Conservation (phyloP, 2,329 filamentous ascomycete species). For the Epichloe sp. region DNA sequence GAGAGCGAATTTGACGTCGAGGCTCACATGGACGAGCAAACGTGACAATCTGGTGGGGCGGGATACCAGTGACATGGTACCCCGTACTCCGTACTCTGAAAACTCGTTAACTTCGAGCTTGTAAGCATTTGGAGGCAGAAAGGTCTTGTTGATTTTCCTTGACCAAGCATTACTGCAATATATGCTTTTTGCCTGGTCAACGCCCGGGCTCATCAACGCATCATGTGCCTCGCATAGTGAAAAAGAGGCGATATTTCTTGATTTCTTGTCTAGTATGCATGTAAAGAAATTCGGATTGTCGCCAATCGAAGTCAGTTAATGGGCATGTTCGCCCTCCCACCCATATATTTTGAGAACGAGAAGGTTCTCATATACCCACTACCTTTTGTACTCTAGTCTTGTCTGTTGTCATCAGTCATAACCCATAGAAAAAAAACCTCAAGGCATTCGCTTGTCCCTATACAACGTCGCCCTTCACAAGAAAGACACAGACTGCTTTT, state of each 20-base stretch:
- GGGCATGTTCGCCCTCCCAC: not conserved
- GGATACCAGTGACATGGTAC: no score
- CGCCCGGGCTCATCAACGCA: not conserved
- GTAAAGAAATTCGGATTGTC: not conserved
- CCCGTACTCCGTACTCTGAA: no score
- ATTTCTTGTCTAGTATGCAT: not conserved
- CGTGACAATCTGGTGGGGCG: no score
- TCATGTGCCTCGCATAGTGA: not conserved
- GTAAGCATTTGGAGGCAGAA: no score
- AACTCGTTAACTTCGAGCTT: no score
- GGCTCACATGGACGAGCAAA: no score
- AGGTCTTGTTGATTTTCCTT: no score
- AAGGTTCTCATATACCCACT: not conserved
- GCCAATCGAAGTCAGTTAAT: not conserved
- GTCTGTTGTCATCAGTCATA: slow-evolving; percentile 7
- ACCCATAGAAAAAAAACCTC: not conserved
- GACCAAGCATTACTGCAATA: no score
- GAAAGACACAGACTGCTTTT: not conserved
- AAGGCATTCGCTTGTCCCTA: not conserved
- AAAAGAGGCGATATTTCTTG: not conserved
- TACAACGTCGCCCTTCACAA: not conserved
- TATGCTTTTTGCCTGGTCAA: not conserved
- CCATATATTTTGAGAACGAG: not conserved
- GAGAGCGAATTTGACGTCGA: no score
- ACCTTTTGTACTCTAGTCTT: not conserved